These are phyloP conservation scores for Euryodendron excelsum DNA, from an alignment of 148 eudicot genomes.

Conservation along the genomic window DNA sequence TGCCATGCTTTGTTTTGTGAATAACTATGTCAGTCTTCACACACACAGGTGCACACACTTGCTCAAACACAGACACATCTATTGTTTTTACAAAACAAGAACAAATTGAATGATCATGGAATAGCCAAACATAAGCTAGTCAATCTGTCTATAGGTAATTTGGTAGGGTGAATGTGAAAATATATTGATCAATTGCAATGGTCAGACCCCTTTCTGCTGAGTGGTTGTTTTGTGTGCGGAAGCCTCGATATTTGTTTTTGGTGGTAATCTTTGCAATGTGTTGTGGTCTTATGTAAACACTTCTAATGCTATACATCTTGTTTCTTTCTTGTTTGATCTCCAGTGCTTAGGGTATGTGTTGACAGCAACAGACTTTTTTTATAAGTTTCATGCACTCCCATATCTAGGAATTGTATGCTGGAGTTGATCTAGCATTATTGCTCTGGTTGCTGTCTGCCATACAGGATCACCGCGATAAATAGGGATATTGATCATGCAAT, in stretches of 20 bases:
- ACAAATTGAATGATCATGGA: neutral
- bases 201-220: neutral
- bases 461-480: neutral
- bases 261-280: neutral
- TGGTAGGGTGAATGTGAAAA: neutral
- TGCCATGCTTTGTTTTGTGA: neutral
- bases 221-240: neutral
- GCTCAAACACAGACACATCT: neutral
- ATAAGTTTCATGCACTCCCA: neutral
- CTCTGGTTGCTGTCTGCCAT: neutral
- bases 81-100: neutral
- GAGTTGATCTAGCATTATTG: neutral
- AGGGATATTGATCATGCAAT: neutral
- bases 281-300: neutral
- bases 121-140: neutral
- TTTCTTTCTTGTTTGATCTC: slow-evolving; percentile 1
- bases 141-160: neutral
- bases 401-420: neutral
- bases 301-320: neutral
- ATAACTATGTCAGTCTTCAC: neutral
- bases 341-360: neutral
- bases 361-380: neutral
- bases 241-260: neutral
- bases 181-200: neutral
- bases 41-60: neutral